These are phyloP conservation scores for Oryza punctata DNA, from an alignment of 176 grass and related monocot species.

Conservation along the genomic window DNA sequence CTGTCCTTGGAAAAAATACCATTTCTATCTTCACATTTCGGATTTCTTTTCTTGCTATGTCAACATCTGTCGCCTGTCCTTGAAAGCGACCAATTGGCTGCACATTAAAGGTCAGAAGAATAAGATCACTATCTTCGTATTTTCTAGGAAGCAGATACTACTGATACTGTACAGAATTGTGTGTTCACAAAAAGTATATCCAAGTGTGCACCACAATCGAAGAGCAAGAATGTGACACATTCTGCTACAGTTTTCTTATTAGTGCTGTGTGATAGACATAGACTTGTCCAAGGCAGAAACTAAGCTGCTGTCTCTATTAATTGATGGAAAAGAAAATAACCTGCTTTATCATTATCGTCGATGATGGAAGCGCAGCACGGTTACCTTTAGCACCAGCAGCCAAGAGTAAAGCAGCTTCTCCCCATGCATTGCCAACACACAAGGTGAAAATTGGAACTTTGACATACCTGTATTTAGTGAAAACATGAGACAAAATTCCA, in stretches of 20 bases:
- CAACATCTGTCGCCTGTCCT: constrained; percentile 77
- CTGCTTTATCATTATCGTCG: constrained; percentile 97
- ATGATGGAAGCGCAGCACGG: constrained; percentile 91
- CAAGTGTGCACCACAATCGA: neutral
- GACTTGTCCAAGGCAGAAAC: constrained; percentile 21
- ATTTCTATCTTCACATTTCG: constrained; percentile 91
- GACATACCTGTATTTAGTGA: constrained; percentile 55
- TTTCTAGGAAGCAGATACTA: constrained; percentile 24
- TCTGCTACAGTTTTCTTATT: neutral
- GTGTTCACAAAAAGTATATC: constrained; percentile 10
- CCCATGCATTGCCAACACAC: constrained; percentile 94
- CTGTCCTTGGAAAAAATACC: constrained; percentile 50
- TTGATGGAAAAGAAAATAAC: constrained; percentile 51
- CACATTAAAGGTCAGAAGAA: constrained; percentile 50
- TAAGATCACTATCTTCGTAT: constrained; percentile 21
- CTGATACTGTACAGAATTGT: neutral
- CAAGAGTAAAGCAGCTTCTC: constrained; percentile 89
- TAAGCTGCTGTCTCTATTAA: constrained; percentile 13
- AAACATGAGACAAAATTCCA: constrained; percentile 25
- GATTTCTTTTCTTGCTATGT: constrained; percentile 91
- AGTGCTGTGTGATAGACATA: neutral
- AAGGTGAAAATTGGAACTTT: constrained; percentile 92
- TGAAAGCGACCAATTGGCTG: constrained; percentile 91
- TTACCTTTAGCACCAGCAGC: constrained; percentile 90
- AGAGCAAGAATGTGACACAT: neutral